Evolutionary conservation across 352 stramenopile genomes (phyloP), one percentile per base, ranked within the genome.

Genomic region (Phytophthora sojae): DNA sequence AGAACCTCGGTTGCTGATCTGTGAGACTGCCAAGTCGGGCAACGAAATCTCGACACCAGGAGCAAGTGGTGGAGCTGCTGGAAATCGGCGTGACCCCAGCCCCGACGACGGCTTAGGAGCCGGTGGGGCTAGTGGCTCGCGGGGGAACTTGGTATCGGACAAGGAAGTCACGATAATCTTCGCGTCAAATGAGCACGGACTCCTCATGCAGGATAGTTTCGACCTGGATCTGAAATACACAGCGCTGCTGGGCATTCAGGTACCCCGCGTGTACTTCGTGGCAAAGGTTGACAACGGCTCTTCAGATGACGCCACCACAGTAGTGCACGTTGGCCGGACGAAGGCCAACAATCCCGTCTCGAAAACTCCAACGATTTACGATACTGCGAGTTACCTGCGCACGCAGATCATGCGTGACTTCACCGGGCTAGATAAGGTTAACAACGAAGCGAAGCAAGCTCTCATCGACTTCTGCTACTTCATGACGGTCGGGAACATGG

Each of bases 391-490:
- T 35, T 91, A 92, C 55, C 50, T 97, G 53, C 75, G 86, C 39
- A 86, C 83, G 6, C 87, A 91, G 70, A 89, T 96, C 50, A 98
- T 99, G 94, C 83, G 94, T 29, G 95, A 99, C 70, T 99, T 99
- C 77, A 88, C 94, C 11, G 95, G 95, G 0, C 77, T 97, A 19
- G 90, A 97, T 70, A 93, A 97, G 44, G 85, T 97, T 6, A 94
- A 98, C 54, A 88, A 91, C 2, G 77, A 94, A 4, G 94, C 89
- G 4, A 85, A 90, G 4, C 79, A 88, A 62, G 95, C 95, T 25
- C 75, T 99, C 23, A 89, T 99, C 50, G 93, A 99, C 64, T 99
- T 99, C 68, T 98, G 89, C 64, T 98, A 98, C 76, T 97, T 96
- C 70, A 94, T 99, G 60, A 98, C 94, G 9, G 86, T 98, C 11